Conservation (phyloP, 345 rosid species). For the Hibiscus tridactylites region DNA sequence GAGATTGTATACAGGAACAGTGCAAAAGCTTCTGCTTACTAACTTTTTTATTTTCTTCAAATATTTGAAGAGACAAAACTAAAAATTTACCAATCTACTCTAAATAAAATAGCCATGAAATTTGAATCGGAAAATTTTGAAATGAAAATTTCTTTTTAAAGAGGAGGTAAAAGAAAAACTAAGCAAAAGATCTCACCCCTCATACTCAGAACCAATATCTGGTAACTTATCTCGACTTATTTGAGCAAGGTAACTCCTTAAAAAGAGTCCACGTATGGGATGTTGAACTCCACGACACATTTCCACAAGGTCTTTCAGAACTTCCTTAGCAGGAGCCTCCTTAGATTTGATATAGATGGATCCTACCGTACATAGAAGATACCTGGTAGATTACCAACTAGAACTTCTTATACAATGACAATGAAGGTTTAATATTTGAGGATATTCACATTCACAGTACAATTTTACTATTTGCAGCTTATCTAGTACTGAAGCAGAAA, state of each 20-base stretch:
- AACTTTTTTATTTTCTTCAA: background rate
- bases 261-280: conserved; percentile 80
- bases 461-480: conserved; percentile 1
- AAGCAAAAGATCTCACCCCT: conserved; percentile 44
- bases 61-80: background rate
- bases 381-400: conserved; percentile 35
- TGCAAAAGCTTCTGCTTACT: background rate
- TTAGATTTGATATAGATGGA: conserved; percentile 81
- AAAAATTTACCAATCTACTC: background rate
- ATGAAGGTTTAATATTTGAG: background rate
- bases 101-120: background rate
- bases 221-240: conserved; percentile 82
- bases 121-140: background rate
- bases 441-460: background rate
- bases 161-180: conserved; percentile 1
- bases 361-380: conserved; percentile 84
- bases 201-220: conserved; percentile 70
- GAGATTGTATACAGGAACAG: background rate
- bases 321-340: conserved; percentile 77
- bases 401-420: conserved; percentile 5
- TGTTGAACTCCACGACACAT: conserved; percentile 92
- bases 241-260: conserved; percentile 91
- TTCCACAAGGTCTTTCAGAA: conserved; percentile 82
- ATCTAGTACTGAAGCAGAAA: background rate
- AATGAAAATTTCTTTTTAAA: conserved; percentile 8